These are phyloP conservation scores for Aspergillus spinulosporus DNA, from an alignment of 2,329 filamentous ascomycete genomes.

Conservation along the genomic window DNA sequence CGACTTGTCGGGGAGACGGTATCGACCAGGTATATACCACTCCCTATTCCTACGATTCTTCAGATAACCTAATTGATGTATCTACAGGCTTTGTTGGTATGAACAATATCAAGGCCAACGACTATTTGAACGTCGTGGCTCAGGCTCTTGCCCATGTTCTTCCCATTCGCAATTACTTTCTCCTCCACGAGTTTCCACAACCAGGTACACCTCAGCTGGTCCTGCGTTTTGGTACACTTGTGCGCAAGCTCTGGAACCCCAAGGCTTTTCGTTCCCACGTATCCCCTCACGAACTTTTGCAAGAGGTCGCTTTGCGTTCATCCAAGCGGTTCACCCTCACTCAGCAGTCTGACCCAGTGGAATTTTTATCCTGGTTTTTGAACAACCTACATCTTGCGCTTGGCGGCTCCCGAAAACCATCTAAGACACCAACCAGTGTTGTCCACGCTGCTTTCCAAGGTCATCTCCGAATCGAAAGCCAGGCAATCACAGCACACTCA, in stretches of 20 bases:
- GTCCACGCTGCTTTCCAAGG: slow-evolving; percentile 94
- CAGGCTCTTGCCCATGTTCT: slow-evolving; percentile 88
- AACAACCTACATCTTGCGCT: slow-evolving; percentile 92
- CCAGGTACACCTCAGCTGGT: slow-evolving; percentile 73
- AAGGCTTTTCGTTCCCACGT: slow-evolving; percentile 95
- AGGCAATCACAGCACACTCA: slow-evolving; percentile 87
- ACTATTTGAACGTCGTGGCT: slow-evolving; percentile 94
- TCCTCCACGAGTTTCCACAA: slow-evolving; percentile 74
- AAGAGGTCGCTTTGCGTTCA: slow-evolving; percentile 87
- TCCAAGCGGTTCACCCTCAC: slow-evolving; percentile 92
- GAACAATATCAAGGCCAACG: slow-evolving; percentile 99
- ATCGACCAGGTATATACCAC: slow-evolving; percentile 66
- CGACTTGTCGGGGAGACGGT: slow-evolving; percentile 80
- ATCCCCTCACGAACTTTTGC: slow-evolving; percentile 92
- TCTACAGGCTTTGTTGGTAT: slow-evolving; percentile 79
- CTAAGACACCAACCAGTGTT: slow-evolving; percentile 66
- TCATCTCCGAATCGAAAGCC: slow-evolving; percentile 84
- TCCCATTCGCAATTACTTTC: slow-evolving; percentile 86
- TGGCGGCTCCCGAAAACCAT: slow-evolving; percentile 84
- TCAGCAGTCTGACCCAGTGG: slow-evolving; percentile 88
- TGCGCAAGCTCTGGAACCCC: slow-evolving; percentile 98
- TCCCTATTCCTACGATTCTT: neutral
- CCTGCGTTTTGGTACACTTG: slow-evolving; percentile 81
- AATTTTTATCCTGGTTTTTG: slow-evolving; percentile 96
- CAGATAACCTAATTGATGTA: neutral